phyloP scores from a whole-genome alignment of 2,329 filamentous ascomycete genomes.

The Pestalotiopsis fici region DNA sequence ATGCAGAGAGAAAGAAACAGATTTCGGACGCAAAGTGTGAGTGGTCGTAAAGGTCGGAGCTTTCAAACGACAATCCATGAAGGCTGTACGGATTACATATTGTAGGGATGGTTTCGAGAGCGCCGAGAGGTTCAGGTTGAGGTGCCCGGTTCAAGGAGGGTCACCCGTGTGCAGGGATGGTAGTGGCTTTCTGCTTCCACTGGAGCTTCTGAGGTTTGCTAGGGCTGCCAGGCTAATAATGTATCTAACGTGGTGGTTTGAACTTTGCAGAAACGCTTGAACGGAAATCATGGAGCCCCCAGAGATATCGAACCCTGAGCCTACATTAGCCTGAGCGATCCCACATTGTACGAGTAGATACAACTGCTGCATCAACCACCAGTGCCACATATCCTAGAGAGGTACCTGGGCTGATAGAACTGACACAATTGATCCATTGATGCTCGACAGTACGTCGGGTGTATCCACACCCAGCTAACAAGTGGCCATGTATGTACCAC shows the following conservation, averaged over 20 bases:
- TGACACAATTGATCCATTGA: too few relatives aligned
- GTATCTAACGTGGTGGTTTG: neutral
- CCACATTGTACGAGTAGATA: neutral
- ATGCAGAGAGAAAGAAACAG: neutral
- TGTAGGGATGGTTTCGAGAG: neutral
- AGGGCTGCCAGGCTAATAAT: neutral
- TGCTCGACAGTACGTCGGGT: too few relatives aligned
- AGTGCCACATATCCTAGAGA: too few relatives aligned
- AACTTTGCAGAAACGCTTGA: neutral
- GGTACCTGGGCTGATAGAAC: too few relatives aligned
- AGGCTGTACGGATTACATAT: neutral
- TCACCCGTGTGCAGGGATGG: neutral
- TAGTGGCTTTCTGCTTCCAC: neutral
- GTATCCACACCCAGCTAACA: too few relatives aligned
- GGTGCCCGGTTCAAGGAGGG: neutral
- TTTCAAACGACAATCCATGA: neutral
- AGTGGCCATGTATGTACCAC: too few relatives aligned
- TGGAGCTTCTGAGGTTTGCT: neutral
- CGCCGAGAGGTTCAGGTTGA: constrained; percentile 1
- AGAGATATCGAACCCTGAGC: neutral
- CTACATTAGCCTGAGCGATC: neutral
- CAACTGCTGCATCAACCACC: too few relatives aligned
- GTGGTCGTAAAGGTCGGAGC: neutral
- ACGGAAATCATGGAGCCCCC: neutral
- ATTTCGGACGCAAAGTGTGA: neutral